These are phyloP conservation scores for Parastagonospora avenae DNA, from an alignment of 2,329 filamentous ascomycete genomes.

Conservation along the genomic window DNA sequence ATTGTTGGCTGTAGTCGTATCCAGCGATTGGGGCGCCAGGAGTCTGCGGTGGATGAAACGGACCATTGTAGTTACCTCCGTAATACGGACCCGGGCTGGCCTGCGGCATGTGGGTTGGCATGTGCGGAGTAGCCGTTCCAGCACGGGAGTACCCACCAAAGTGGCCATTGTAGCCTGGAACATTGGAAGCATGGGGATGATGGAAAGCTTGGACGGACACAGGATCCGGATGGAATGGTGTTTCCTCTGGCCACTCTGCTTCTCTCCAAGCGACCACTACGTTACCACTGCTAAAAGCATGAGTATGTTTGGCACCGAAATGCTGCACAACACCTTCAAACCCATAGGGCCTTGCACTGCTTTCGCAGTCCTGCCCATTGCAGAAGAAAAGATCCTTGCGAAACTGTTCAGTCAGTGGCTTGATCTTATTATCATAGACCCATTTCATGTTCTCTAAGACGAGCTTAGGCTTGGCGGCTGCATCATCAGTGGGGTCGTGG, in stretches of 20 bases:
- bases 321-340: conserved; percentile 84
- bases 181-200: conserved; percentile 37
- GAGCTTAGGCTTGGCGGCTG: conserved; percentile 64
- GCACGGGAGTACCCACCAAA: conserved; percentile 46
- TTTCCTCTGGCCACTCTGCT: conserved; percentile 76
- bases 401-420: conserved; percentile 67
- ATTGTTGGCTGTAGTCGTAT: conserved; percentile 38
- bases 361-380: conserved; percentile 65
- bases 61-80: conserved; percentile 41
- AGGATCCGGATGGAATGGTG: conserved; percentile 72
- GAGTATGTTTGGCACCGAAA: conserved; percentile 81
- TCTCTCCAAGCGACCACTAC: conserved; percentile 76
- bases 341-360: conserved; percentile 69
- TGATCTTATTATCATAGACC: conserved; percentile 79
- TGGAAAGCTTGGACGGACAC: conserved; percentile 47
- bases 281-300: conserved; percentile 69
- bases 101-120: conserved; percentile 42
- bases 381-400: conserved; percentile 79
- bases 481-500: conserved; percentile 10
- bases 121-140: conserved; percentile 44
- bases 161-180: conserved; percentile 35
- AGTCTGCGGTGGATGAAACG: conserved; percentile 44
- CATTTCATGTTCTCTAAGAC: conserved; percentile 87
- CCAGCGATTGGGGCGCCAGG: conserved; percentile 24
- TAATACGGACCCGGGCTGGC: conserved; percentile 46